Base-by-base conservation (phyloP, 768 basidiomycete species). In the Phanerodontia chrysosporium region DNA sequence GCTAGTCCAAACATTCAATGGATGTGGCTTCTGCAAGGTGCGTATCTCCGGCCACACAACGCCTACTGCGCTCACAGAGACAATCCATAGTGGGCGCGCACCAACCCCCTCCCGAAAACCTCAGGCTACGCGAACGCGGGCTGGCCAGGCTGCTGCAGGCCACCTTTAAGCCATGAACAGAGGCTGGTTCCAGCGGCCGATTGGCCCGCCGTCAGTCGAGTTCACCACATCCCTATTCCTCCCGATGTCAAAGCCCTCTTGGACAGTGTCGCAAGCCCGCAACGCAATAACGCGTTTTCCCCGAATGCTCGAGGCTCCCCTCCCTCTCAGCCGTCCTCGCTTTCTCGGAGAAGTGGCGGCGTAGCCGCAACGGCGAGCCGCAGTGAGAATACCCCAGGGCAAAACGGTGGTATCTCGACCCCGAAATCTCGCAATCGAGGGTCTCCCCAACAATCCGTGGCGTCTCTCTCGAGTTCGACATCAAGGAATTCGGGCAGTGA, bases 1-100 rank as follows among this genome's bases (percentile, higher is more conserved):
- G 55, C 56, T 66, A 90, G 89, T 92, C 65, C 83, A 87, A 68
- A 83, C 83, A 35, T 92, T 92, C 78, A 90, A 88, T 66, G 89
- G 90, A 51, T 93, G 91, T 70, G 92, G 92, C 24, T 94, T 83
- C 73, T 94, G 92, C 87, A 94, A 92, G 85, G 91, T 92, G 60
- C 45, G 72, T 70, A 62, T 36, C 55, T 59, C 56, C 55, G 48
- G n/a, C n/a, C n/a, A 44, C 65, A 62, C 58, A 49, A 64, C 51
- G 36, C 18, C 49, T 61, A 55, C 10, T 51, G 39, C 36, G 60
- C 53, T 61, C 58, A 42, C 65, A 66, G 66, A 68, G 67, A 69
- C 58, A 64, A 52, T 60, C 42, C 45, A 52, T 73, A 91, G 90
- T 92, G 89, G 90, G 88, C 89, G 59, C 79, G 80, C 62, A 77